A percentile compares a stretch with the other conserved stretches of the same genome.
Conservation (phyloP, 805 yeast genomes). For the Starmerella potacharoeniae region DNA sequence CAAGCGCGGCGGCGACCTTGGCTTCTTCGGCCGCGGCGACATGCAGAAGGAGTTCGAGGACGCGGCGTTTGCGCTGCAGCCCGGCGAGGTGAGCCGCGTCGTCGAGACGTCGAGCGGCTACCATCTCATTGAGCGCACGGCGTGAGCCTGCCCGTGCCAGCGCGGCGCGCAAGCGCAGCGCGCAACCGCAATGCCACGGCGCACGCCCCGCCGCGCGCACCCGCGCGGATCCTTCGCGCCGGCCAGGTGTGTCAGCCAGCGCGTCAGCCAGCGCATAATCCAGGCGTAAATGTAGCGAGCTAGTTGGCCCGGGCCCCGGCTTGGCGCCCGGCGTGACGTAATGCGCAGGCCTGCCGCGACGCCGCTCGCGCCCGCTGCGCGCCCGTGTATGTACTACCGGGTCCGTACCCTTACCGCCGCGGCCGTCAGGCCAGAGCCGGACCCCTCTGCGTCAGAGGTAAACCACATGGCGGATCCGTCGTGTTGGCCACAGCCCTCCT, state of each 20-base stretch:
- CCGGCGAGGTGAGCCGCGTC: constrained; percentile 72
- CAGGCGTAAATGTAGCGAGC: neutral
- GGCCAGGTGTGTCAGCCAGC: too few relatives aligned
- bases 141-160: constrained; percentile 28
- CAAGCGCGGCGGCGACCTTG: constrained; percentile 82
- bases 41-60: constrained; percentile 94
- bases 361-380: neutral
- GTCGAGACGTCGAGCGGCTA: constrained; percentile 88
- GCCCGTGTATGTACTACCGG: neutral
- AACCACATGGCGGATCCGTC: constrained; percentile 4
- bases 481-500: neutral
- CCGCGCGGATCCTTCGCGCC: too few relatives aligned
- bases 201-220: neutral
- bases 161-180: too few relatives aligned
- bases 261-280: neutral
- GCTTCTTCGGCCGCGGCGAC: constrained; percentile 75
- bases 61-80: constrained; percentile 68
- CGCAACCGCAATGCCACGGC: too few relatives aligned
- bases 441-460: neutral
- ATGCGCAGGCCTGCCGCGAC: neutral
- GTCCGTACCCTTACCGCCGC: neutral
- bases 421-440: neutral
- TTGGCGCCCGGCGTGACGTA: neutral
- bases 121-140: constrained; percentile 79
- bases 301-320: neutral